Evolutionary conservation across 2,329 filamentous ascomycete species (phyloP).

Genomic region (Coniella vitis): DNA sequence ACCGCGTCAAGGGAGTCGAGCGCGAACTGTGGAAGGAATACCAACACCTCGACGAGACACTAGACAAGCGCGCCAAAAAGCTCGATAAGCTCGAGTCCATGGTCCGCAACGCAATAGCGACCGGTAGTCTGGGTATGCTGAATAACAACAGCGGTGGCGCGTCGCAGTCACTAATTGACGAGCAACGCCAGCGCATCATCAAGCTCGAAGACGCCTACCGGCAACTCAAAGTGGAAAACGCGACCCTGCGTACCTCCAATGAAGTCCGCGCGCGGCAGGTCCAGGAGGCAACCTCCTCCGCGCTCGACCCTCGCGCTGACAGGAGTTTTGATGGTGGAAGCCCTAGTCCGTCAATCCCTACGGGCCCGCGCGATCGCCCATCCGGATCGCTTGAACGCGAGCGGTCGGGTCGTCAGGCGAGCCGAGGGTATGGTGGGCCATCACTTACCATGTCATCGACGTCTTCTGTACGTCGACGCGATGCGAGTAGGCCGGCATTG

Average conservation of each 20-base stretch:
- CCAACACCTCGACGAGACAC: slow-evolving; percentile 71
- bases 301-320: slow-evolving; percentile 29
- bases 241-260: slow-evolving; percentile 60
- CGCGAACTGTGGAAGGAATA: slow-evolving; percentile 88
- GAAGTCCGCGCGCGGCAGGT: slow-evolving; percentile 49
- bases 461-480: slow-evolving; percentile 13
- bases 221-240: slow-evolving; percentile 57
- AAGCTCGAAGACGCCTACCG: slow-evolving; percentile 56
- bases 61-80: slow-evolving; percentile 74
- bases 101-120: slow-evolving; percentile 58
- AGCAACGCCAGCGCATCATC: slow-evolving; percentile 40
- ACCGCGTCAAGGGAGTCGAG: slow-evolving; percentile 77
- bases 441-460: slow-evolving; percentile 14
- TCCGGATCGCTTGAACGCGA: slow-evolving; percentile 15
- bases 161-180: slow-evolving; percentile 23
- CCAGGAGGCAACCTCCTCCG: slow-evolving; percentile 27
- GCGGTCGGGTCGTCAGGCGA: slow-evolving; percentile 12
- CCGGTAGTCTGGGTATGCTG: slow-evolving; percentile 33
- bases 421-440: slow-evolving; percentile 16
- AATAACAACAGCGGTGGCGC: slow-evolving; percentile 5
- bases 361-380: slow-evolving; percentile 37
- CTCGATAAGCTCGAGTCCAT: slow-evolving; percentile 81
- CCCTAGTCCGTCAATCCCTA: slow-evolving; percentile 47
- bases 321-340: slow-evolving; percentile 32
- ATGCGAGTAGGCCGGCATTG: slow-evolving; percentile 23